These are phyloP conservation scores for Mucor lusitanicus DNA, from an alignment of 371 early-diverging fungal genomes.

Conservation along the genomic window DNA sequence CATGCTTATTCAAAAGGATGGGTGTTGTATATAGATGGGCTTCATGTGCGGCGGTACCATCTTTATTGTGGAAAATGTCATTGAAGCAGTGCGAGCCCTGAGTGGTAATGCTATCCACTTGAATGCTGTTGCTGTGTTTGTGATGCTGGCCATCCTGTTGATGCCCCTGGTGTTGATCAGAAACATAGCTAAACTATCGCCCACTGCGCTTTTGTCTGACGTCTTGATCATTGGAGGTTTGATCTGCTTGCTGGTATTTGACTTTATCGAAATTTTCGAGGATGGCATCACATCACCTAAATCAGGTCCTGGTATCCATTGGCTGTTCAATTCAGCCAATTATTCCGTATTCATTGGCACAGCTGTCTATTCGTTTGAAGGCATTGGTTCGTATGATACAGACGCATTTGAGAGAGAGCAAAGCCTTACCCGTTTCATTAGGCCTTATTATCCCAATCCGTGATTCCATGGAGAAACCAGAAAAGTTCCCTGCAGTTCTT, in stretches of 20 bases:
- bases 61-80: slow-evolving; percentile 80
- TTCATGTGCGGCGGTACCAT: slow-evolving; percentile 90
- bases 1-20: background rate
- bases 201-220: slow-evolving; percentile 87
- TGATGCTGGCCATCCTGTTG: slow-evolving; percentile 26
- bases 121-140: slow-evolving; percentile 24
- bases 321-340: slow-evolving; percentile 48
- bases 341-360: slow-evolving; percentile 91
- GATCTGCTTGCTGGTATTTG: slow-evolving; percentile 32
- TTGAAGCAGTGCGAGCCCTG: slow-evolving; percentile 65
- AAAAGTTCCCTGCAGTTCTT: slow-evolving; percentile 75
- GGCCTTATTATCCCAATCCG: slow-evolving; percentile 91
- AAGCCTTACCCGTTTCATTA: slow-evolving; percentile 9
- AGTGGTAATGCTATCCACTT: slow-evolving; percentile 56
- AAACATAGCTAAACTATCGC: slow-evolving; percentile 81
- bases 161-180: slow-evolving; percentile 85
- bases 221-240: slow-evolving; percentile 84
- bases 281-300: slow-evolving; percentile 15
- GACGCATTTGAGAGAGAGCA: background rate
- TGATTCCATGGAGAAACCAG: slow-evolving; percentile 83
- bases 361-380: slow-evolving; percentile 93
- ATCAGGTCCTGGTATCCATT: slow-evolving; percentile 40
- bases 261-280: slow-evolving; percentile 37
- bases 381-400: slow-evolving; percentile 48
- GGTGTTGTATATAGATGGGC: slow-evolving; percentile 61